These are phyloP conservation scores for Pichia thaimueangensis DNA, from an alignment of 805 yeast species.

Conservation along the genomic window DNA sequence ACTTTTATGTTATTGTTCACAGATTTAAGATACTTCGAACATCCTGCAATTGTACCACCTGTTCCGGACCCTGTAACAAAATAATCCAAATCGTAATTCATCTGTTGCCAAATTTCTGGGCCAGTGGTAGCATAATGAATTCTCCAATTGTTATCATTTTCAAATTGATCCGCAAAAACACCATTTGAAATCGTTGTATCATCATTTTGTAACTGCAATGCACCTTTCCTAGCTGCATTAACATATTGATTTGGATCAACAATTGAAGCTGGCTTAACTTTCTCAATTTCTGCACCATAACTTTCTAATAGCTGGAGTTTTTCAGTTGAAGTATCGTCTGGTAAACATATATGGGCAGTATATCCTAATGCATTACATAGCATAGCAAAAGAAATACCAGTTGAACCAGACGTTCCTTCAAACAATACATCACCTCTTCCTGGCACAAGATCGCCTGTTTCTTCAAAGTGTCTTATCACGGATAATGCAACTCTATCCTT, in stretches of 20 bases:
- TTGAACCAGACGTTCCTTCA: constrained; percentile 96
- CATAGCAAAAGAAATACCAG: constrained; percentile 90
- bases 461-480: constrained; percentile 66
- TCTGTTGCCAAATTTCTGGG: constrained; percentile 83
- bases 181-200: constrained; percentile 42
- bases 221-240: constrained; percentile 71
- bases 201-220: constrained; percentile 43
- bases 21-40: constrained; percentile 64
- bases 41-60: constrained; percentile 96
- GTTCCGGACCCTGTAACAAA: constrained; percentile 94
- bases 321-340: constrained; percentile 87
- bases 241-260: constrained; percentile 93
- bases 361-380: constrained; percentile 87
- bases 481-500: constrained; percentile 91
- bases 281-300: constrained; percentile 77
- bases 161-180: constrained; percentile 92
- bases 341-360: constrained; percentile 86
- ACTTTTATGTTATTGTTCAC: constrained; percentile 38
- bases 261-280: constrained; percentile 90
- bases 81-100: constrained; percentile 56
- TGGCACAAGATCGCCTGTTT: constrained; percentile 49
- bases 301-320: constrained; percentile 65
- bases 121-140: constrained; percentile 81
- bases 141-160: constrained; percentile 85
- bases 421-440: constrained; percentile 66